phyloP scores from a whole-genome alignment of 257 asterid species.

The Fraxinus quadrangulata region DNA sequence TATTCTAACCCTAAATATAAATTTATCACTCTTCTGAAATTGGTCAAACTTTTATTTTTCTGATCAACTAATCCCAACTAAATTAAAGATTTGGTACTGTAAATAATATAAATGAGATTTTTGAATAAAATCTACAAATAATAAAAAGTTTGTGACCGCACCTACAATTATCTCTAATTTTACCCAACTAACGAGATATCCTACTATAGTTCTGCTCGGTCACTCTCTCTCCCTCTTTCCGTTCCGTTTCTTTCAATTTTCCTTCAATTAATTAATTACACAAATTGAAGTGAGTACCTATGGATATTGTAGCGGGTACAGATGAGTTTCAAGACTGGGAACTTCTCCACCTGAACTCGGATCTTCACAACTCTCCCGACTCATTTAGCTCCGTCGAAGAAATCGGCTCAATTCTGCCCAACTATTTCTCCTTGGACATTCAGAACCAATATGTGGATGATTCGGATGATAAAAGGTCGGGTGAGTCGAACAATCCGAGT shows the following conservation, averaged over 20 bases:
- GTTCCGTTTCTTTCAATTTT: neutral
- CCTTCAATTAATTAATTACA: neutral
- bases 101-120: no score
- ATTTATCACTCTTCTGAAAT: no score
- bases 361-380: slow-evolving; percentile 34
- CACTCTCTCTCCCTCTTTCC: neutral
- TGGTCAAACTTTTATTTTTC: no score
- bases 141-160: no score
- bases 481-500: slow-evolving; percentile 72
- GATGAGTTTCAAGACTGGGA: slow-evolving; percentile 81
- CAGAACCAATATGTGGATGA: slow-evolving; percentile 32
- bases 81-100: no score
- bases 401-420: slow-evolving; percentile 50
- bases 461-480: slow-evolving; percentile 46
- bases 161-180: no score
- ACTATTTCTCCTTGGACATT: slow-evolving; percentile 68
- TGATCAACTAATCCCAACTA: no score
- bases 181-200: no score
- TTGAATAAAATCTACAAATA: no score
- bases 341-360: slow-evolving; percentile 52
- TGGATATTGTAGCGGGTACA: slow-evolving; percentile 46
- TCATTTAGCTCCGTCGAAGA: slow-evolving; percentile 39
- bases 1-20: no score
- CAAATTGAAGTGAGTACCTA: slow-evolving; percentile 2
- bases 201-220: neutral